These are phyloP conservation scores for Verbascum thapsus DNA, from an alignment of 257 asterid species.

Conservation along the genomic window DNA sequence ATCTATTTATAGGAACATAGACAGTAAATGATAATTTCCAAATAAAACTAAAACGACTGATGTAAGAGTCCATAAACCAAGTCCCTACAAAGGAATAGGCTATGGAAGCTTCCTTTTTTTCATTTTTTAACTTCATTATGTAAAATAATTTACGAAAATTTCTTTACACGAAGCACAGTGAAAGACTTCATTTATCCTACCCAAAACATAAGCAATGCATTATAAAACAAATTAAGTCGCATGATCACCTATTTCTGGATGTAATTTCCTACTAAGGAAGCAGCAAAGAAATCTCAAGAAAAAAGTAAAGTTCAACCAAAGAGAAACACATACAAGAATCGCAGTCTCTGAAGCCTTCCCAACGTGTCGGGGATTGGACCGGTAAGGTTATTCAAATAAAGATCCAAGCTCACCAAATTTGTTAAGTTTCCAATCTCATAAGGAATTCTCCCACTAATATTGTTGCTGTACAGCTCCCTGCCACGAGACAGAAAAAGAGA, in stretches of 20 bases:
- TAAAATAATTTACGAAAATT: neutral
- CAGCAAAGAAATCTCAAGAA: conserved; percentile 9
- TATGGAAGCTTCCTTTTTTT: neutral
- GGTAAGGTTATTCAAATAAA: conserved; percentile 65
- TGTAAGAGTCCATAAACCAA: neutral
- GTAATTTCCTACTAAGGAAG: neutral
- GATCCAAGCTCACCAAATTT: conserved; percentile 94
- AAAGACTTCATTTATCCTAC: conserved; percentile 1
- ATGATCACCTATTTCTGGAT: neutral
- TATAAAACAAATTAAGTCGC: conserved; percentile 13
- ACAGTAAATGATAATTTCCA: neutral
- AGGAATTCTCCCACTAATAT: conserved; percentile 77
- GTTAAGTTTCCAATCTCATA: conserved; percentile 83
- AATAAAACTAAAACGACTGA: neutral
- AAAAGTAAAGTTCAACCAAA: conserved; percentile 15
- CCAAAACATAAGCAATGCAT: neutral
- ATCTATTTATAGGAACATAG: neutral
- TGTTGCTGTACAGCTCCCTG: conserved; percentile 93
- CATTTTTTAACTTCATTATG: neutral
- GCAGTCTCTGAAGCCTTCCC: conserved; percentile 75
- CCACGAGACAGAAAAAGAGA: conserved; percentile 22
- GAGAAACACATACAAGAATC: conserved; percentile 70
- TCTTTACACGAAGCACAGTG: conserved; percentile 10
- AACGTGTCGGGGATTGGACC: conserved; percentile 75
- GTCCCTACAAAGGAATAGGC: neutral